Conservation (phyloP, 2,329 filamentous ascomycete species). For the Cryphonectria parasitica region DNA sequence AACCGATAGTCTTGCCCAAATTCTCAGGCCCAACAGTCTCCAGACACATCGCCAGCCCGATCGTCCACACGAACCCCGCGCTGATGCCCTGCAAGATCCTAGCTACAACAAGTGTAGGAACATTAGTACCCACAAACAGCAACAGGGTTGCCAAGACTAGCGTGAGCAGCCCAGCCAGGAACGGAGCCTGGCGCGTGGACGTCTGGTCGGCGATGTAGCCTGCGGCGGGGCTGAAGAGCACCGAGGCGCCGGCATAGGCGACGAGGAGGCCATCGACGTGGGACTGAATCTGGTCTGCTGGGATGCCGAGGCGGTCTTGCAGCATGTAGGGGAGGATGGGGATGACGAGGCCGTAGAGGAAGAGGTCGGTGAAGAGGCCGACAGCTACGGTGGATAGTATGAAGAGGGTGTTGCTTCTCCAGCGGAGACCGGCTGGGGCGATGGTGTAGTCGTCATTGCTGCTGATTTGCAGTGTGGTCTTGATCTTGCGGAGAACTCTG, state of each 20-base stretch:
- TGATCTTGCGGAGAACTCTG: slow-evolving; percentile 6
- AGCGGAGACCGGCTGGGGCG: slow-evolving; percentile 35
- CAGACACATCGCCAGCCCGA: slow-evolving; percentile 60
- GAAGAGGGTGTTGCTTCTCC: slow-evolving; percentile 63
- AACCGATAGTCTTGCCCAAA: slow-evolving; percentile 64
- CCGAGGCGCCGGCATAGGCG: slow-evolving; percentile 56
- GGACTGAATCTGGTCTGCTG: slow-evolving; percentile 52
- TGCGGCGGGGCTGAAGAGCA: slow-evolving; percentile 54
- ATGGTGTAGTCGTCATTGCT: slow-evolving; percentile 17
- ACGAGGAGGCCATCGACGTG: slow-evolving; percentile 58
- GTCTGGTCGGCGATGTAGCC: slow-evolving; percentile 60
- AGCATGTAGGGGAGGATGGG: slow-evolving; percentile 63
- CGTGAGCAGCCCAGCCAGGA: slow-evolving; percentile 57
- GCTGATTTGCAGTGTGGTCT: slow-evolving; percentile 19
- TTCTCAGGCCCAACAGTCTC: slow-evolving; percentile 60
- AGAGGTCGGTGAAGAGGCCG: slow-evolving; percentile 61
- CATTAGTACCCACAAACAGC: slow-evolving; percentile 53
- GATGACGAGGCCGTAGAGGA: slow-evolving; percentile 62
- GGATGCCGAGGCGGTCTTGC: slow-evolving; percentile 51
- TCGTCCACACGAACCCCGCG: slow-evolving; percentile 62
- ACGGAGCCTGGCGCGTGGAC: slow-evolving; percentile 58
- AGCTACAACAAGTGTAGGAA: slow-evolving; percentile 54
- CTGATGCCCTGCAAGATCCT: slow-evolving; percentile 61
- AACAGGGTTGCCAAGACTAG: slow-evolving; percentile 58
- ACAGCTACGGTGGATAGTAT: slow-evolving; percentile 60